These are phyloP conservation scores for Polychaeton citri DNA, from an alignment of 2,329 filamentous ascomycete species.

Conservation along the genomic window DNA sequence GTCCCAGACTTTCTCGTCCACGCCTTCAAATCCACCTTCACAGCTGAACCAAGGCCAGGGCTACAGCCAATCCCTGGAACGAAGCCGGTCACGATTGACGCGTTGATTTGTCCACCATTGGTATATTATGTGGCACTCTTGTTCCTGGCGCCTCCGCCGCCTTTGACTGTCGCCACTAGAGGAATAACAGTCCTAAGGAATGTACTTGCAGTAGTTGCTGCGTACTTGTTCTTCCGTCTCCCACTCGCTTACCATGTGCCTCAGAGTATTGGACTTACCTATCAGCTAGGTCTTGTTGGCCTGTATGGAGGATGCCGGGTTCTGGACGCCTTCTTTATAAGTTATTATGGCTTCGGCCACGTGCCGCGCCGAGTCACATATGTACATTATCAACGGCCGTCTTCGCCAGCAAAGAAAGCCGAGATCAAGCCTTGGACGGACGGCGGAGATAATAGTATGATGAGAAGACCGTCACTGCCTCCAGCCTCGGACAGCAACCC, in stretches of 20 bases:
- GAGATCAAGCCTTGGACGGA: slow-evolving; percentile 8
- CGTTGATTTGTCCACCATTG: slow-evolving; percentile 26
- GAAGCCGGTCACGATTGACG: slow-evolving; percentile 25
- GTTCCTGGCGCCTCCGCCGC: slow-evolving; percentile 27
- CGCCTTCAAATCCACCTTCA: slow-evolving; percentile 8
- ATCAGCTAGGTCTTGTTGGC: slow-evolving; percentile 31
- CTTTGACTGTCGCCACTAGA: slow-evolving; percentile 19
- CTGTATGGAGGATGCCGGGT: slow-evolving; percentile 30
- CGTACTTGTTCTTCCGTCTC: slow-evolving; percentile 28
- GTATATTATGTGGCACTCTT: slow-evolving; percentile 30
- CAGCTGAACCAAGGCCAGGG: slow-evolving; percentile 22
- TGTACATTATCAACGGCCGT: slow-evolving; percentile 20
- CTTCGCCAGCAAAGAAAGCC: slow-evolving; percentile 13
- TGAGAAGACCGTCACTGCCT: slow-evolving; percentile 5
- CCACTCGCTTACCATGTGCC: slow-evolving; percentile 30
- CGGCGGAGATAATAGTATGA: slow-evolving; percentile 8
- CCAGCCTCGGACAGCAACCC: slow-evolving; percentile 1
- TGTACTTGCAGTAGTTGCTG: slow-evolving; percentile 23
- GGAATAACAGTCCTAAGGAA: slow-evolving; percentile 23
- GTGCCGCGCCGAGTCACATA: slow-evolving; percentile 31
- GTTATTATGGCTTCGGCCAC: slow-evolving; percentile 26
- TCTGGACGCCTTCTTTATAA: slow-evolving; percentile 32
- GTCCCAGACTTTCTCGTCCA: too few relatives aligned
- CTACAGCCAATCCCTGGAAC: slow-evolving; percentile 30
- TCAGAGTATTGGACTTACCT: slow-evolving; percentile 32